A percentile compares a stretch with the other conserved stretches of the same genome.
phyloP scores from a whole-genome alignment of 2,329 filamentous ascomycete species.

The Cladorrhinum sp. region DNA sequence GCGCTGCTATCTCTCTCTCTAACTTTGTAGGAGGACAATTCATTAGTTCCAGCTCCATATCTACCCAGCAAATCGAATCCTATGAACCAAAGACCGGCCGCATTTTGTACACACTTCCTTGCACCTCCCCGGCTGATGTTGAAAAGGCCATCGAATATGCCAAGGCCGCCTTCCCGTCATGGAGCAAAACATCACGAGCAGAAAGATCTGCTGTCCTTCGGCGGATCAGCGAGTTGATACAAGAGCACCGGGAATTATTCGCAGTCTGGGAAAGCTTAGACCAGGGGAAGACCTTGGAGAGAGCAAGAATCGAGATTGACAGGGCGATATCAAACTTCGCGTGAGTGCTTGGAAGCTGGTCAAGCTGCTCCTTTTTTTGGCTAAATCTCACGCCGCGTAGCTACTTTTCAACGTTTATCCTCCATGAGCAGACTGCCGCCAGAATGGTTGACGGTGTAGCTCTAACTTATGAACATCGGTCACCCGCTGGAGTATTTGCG shows the following conservation, averaged over 20 bases:
- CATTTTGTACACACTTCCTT: constrained; percentile 27
- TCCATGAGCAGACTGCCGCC: constrained; percentile 33
- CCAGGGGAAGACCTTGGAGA: constrained; percentile 35
- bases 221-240: constrained; percentile 28
- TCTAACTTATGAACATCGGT: constrained; percentile 35
- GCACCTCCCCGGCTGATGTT: constrained; percentile 26
- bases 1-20: constrained; percentile 5
- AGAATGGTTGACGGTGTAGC: constrained; percentile 33
- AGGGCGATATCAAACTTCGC: constrained; percentile 35
- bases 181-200: constrained; percentile 30
- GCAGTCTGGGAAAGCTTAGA: constrained; percentile 37
- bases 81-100: constrained; percentile 33
- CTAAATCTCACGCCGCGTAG: constrained; percentile 12
- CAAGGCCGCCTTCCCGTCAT: constrained; percentile 29
- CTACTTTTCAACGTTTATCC: constrained; percentile 36
- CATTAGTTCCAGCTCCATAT: constrained; percentile 12
- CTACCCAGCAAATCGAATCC: constrained; percentile 27
- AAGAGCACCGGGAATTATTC: constrained; percentile 32
- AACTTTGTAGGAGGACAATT: constrained; percentile 25
- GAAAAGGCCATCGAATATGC: constrained; percentile 27
- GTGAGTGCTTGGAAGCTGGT: too few relatives aligned
- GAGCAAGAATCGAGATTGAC: constrained; percentile 34
- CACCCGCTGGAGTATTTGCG: constrained; percentile 34
- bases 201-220: constrained; percentile 29
- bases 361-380: not conserved